Evolutionary conservation across 1,139 yeast species (phyloP).

Genomic region (Candida glucosophila): DNA sequence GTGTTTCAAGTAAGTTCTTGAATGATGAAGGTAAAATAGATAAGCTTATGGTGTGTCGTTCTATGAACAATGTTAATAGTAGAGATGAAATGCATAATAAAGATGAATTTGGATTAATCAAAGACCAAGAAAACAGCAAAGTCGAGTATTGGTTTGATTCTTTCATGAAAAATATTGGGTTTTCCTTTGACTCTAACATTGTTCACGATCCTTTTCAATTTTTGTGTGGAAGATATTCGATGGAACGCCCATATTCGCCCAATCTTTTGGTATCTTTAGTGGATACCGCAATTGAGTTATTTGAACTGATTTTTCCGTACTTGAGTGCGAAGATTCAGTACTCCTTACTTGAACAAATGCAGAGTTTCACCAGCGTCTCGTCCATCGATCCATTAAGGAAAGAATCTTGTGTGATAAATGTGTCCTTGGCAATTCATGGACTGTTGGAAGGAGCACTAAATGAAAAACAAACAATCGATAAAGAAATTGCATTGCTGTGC

Average conservation of each 20-base stretch:
- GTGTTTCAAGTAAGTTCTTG: slow-evolving; percentile 28
- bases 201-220: slow-evolving; percentile 28
- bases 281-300: slow-evolving; percentile 71
- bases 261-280: slow-evolving; percentile 47
- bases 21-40: background rate
- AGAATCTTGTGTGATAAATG: slow-evolving; percentile 52
- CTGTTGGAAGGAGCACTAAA: slow-evolving; percentile 29
- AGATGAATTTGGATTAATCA: background rate
- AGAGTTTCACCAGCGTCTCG: slow-evolving; percentile 38
- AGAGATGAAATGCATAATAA: background rate
- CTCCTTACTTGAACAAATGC: slow-evolving; percentile 72
- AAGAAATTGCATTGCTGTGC: slow-evolving; percentile 40
- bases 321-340: slow-evolving; percentile 78
- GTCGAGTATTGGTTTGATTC: slow-evolving; percentile 34
- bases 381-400: slow-evolving; percentile 23
- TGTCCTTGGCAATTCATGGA: slow-evolving; percentile 57
- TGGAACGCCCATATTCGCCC: slow-evolving; percentile 17
- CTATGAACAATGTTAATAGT: no score
- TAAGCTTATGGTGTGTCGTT: slow-evolving; percentile 10
- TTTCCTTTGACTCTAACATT: slow-evolving; percentile 20
- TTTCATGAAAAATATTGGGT: slow-evolving; percentile 19
- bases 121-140: slow-evolving; percentile 1
- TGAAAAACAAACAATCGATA: slow-evolving; percentile 24
- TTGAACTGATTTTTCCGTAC: slow-evolving; percentile 61
- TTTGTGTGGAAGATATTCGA: slow-evolving; percentile 20